Conservation (phyloP, 176 grass and related monocot genomes). For the Rhynchospora pubera region DNA sequence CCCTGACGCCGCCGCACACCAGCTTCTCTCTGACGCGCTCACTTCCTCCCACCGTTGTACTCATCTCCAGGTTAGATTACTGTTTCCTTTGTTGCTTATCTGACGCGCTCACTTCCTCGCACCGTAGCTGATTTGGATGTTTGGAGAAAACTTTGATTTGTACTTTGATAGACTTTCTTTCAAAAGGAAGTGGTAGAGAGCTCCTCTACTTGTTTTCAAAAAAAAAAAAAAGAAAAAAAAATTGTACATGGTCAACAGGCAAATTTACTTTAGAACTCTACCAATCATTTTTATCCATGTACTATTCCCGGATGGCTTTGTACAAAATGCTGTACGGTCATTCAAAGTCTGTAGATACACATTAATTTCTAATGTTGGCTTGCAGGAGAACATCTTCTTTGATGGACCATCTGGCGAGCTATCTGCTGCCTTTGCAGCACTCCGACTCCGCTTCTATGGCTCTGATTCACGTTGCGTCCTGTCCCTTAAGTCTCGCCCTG, state of each 20-base stretch:
- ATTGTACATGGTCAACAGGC: background rate
- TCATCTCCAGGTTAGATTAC: conserved; percentile 18
- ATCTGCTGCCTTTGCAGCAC: conserved; percentile 44
- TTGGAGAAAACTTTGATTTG: too few species aligned
- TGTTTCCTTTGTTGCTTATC: too few species aligned
- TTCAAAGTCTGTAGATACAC: background rate
- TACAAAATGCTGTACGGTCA: background rate
- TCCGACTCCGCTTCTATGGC: conserved; percentile 66
- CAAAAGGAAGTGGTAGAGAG: too few species aligned
- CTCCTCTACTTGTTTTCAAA: too few species aligned
- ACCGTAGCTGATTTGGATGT: too few species aligned
- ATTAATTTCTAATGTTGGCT: background rate
- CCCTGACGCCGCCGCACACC: conserved; percentile 56
- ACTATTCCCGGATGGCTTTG: background rate
- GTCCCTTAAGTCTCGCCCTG: conserved; percentile 73
- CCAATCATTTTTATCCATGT: too few species aligned
- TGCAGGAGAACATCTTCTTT: conserved; percentile 81
- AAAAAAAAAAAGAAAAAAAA: too few species aligned
- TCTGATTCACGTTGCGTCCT: conserved; percentile 48
- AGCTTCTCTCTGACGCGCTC: conserved; percentile 61
- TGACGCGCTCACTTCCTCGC: too few species aligned
- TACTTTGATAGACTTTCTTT: too few species aligned
- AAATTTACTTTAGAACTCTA: background rate
- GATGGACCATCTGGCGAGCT: conserved; percentile 55
- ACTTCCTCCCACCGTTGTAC: conserved; percentile 47